Evolutionary conservation across 768 basidiomycete species (phyloP).

Genomic region (Chlorophyllum brunneum): DNA sequence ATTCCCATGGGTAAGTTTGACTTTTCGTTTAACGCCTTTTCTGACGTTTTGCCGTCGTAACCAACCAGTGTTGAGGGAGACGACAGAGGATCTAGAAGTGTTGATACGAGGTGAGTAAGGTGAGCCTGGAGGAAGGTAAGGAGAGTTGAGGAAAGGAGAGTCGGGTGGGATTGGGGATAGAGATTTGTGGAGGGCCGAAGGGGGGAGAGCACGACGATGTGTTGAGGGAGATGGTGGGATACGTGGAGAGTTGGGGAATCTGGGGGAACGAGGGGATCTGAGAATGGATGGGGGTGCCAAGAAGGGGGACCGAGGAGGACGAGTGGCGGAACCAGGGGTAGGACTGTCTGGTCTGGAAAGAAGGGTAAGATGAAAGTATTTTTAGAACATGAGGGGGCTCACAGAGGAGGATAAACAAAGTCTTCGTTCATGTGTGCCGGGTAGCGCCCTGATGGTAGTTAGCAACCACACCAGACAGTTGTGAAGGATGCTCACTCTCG

Average conservation of each 20-base stretch:
- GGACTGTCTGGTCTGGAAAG: not conserved
- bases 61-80: slow-evolving; percentile 51
- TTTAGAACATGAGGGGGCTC: not conserved
- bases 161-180: not conserved
- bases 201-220: not conserved
- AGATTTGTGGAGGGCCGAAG: not conserved
- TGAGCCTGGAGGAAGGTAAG: slow-evolving; percentile 33
- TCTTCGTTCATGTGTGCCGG: slow-evolving; percentile 1
- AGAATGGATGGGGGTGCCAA: slow-evolving; percentile 4
- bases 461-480: not conserved
- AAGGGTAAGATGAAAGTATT: not conserved
- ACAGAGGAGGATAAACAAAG: slow-evolving; percentile 2
- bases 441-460: not conserved
- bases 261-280: not conserved
- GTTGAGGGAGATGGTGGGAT: not conserved
- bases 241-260: not conserved
- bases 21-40: slow-evolving; percentile 87
- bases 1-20: slow-evolving; percentile 90
- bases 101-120: slow-evolving; percentile 49
- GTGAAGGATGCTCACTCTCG: not conserved
- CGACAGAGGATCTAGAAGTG: slow-evolving; percentile 34
- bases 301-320: not conserved
- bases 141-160: slow-evolving; percentile 12
- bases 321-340: not conserved
- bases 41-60: slow-evolving; percentile 85